Conservation (phyloP, 2,329 filamentous ascomycete genomes). For the Microthyrium microscopicum region DNA sequence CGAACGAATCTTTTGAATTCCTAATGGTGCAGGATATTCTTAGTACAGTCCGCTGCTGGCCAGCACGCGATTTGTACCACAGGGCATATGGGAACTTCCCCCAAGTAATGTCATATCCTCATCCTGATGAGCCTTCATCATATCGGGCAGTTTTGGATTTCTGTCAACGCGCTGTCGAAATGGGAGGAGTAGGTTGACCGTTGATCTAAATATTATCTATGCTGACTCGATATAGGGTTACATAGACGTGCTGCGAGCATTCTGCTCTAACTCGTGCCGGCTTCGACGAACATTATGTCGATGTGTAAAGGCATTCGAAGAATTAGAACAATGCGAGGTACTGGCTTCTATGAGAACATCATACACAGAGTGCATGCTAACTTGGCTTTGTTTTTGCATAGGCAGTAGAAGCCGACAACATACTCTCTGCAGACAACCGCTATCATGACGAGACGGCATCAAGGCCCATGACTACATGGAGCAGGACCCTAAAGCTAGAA, state of each 20-base stretch:
- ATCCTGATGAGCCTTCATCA: constrained; percentile 39
- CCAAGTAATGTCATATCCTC: no score
- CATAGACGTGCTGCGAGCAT: constrained; percentile 64
- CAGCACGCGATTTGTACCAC: no score
- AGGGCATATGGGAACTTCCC: no score
- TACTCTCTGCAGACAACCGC: constrained; percentile 29
- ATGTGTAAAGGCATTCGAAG: constrained; percentile 66
- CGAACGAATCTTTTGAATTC: no score
- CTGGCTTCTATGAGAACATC: constrained; percentile 13
- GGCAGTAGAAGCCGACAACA: constrained; percentile 30
- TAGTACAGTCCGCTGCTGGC: no score
- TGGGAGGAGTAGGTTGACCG: background rate
- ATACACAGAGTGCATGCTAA: constrained; percentile 32
- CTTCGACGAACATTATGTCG: constrained; percentile 82
- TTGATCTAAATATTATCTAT: constrained; percentile 19
- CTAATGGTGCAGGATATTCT: no score
- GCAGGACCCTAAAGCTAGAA: constrained; percentile 75
- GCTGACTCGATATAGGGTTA: constrained; percentile 44
- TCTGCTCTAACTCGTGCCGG: constrained; percentile 82
- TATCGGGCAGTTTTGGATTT: constrained; percentile 46
- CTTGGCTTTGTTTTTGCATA: constrained; percentile 26
- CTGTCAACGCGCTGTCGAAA: constrained; percentile 23
- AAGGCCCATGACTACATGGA: constrained; percentile 79
- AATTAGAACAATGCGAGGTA: constrained; percentile 56
- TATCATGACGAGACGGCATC: constrained; percentile 58